phyloP scores from a whole-genome alignment of 139 green algal genomes.

The Chlorella ohadii region DNA sequence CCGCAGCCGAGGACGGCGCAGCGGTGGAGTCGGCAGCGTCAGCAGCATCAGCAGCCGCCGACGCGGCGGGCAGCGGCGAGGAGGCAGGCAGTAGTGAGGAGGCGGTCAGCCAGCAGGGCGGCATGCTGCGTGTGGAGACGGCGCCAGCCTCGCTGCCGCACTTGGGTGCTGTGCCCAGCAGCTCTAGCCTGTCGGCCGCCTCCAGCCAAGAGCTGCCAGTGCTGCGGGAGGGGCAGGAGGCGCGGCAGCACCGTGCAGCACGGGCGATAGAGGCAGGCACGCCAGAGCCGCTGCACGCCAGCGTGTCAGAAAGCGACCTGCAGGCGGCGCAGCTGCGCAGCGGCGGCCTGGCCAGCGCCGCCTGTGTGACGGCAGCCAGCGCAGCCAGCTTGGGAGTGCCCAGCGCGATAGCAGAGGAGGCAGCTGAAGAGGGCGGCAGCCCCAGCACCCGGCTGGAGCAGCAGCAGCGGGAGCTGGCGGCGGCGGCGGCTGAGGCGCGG shows the following conservation, averaged over 20 bases:
- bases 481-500: not conserved
- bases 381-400: too few species aligned
- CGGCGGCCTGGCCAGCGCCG: not conserved
- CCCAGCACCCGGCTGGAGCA: not conserved
- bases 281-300: slow-evolving; percentile 1
- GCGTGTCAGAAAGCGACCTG: not conserved
- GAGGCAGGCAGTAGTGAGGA: not conserved
- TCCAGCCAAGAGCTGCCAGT: not conserved
- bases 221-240: not conserved
- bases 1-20: slow-evolving; percentile 17
- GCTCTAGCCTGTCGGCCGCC: not conserved
- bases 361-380: too few species aligned
- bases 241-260: too few species aligned
- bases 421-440: slow-evolving; percentile 12
- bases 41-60: slow-evolving; percentile 32
- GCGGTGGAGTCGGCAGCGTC: slow-evolving; percentile 19
- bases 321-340: not conserved
- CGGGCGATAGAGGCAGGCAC: not conserved
- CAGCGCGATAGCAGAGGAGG: not conserved
- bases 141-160: not conserved
- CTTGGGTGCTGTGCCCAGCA: not conserved
- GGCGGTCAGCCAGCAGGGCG: not conserved
- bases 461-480: not conserved
- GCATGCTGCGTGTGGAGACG: slow-evolving; percentile 23
- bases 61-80: too few species aligned